Percentiles rank a stretch among this genome's conserved stretches.
phyloP scores from a whole-genome alignment of 2,329 filamentous ascomycete genomes.

The Cordyceps fumosorosea region DNA sequence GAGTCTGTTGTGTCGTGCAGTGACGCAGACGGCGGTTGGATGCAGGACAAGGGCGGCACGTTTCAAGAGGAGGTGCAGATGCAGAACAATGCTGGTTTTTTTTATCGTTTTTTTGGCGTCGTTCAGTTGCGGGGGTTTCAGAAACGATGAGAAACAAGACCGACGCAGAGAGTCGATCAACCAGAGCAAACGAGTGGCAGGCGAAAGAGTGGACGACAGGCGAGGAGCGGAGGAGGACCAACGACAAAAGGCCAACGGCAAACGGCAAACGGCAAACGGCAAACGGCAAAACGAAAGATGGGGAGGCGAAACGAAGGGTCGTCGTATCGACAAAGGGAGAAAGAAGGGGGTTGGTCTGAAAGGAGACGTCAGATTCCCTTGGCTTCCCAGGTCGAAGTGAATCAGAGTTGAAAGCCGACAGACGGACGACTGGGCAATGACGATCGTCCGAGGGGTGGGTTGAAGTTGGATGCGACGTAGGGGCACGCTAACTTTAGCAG shows the following conservation, averaged over 20 bases:
- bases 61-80: background rate
- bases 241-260: background rate
- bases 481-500: background rate
- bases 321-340: background rate
- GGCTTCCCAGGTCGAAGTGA: conserved; percentile 8
- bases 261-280: background rate
- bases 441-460: background rate
- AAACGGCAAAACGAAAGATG: background rate
- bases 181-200: conserved; percentile 10
- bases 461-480: background rate
- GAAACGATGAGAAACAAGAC: background rate
- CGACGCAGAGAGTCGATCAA: background rate
- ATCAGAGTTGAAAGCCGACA: conserved; percentile 7
- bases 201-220: background rate
- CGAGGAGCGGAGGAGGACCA: background rate
- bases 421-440: background rate
- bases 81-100: background rate
- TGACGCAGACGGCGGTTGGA: background rate
- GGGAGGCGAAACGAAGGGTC: background rate
- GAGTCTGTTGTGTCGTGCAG: background rate
- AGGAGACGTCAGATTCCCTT: too few species aligned
- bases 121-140: conserved; percentile 9
- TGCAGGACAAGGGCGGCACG: background rate
- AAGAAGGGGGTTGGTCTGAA: background rate
- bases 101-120: background rate